A percentile compares a stretch with the other conserved stretches of the same genome.
phyloP scores from a whole-genome alignment of 2,329 filamentous ascomycete species.

The Myrmaecium sp. region DNA sequence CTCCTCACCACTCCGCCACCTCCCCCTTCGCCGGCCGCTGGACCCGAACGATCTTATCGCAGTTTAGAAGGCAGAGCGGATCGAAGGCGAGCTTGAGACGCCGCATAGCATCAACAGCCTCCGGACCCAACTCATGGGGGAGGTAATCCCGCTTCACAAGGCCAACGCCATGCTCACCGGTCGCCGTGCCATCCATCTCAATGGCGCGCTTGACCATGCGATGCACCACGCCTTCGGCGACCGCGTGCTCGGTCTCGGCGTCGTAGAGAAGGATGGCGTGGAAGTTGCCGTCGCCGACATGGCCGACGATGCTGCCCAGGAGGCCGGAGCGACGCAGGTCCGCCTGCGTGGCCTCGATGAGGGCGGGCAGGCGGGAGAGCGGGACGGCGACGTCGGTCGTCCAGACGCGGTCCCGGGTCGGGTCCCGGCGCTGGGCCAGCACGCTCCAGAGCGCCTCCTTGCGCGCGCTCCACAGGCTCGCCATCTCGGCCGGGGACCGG shows the following conservation, averaged over 20 bases:
- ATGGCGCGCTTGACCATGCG: conserved; percentile 76
- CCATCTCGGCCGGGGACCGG: conserved; percentile 43
- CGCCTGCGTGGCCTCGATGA: conserved; percentile 60
- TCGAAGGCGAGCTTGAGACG: conserved; percentile 70
- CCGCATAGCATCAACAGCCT: conserved; percentile 67
- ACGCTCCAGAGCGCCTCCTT: conserved; percentile 62
- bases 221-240: conserved; percentile 57
- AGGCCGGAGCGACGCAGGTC: conserved; percentile 47
- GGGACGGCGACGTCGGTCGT: conserved; percentile 71
- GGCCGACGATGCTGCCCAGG: conserved; percentile 49
- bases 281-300: conserved; percentile 62
- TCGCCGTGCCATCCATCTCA: conserved; percentile 71
- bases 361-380: conserved; percentile 51
- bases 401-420: conserved; percentile 48
- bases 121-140: conserved; percentile 56
- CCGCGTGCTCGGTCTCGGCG: conserved; percentile 45
- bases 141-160: conserved; percentile 75
- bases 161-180: conserved; percentile 71
- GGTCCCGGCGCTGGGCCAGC: conserved; percentile 44
- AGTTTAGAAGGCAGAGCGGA: conserved; percentile 49
- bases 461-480: conserved; percentile 57
- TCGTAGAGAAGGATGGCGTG: conserved; percentile 49
- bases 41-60: conserved; percentile 47
- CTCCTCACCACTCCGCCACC: conserved; percentile 29
- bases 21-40: conserved; percentile 33